Evolutionary conservation across 768 basidiomycete genomes (phyloP), one percentile per base, ranked within the genome.

Genomic region (Pholiota microspora): DNA sequence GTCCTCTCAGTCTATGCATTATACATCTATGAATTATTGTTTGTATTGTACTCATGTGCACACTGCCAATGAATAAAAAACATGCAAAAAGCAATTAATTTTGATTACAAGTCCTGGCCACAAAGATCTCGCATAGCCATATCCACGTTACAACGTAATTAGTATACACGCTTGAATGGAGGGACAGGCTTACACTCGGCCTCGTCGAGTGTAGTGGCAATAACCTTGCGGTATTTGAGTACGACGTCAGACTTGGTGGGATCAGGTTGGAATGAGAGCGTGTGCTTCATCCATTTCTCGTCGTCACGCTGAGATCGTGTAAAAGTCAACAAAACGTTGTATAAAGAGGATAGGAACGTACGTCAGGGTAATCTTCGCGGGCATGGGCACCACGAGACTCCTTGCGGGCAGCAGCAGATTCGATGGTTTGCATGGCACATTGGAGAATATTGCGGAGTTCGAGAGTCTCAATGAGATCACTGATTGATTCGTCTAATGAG

Each of bases 351-450:
- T 35, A 2, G 49, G 34, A 34, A 73, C 80, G 48, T 55, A 92
- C 91, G 23, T 99, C 95, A n/a, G 94, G 86, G 79, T 73, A 98
- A 71, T 99, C 97, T 73, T 98, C 97, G 63, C 97, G 93, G 46
- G 97, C 97, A 67, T 99, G 97, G 34, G 97, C 97, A 69, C 97
- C 97, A 69, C 97, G 92, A 44, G 94, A 96, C 69, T 98, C 97
- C 76, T 94, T 92, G 64, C 96, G 89, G 51, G 94, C 94, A 49
- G 91, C 90, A 16, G 92, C 94, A 45, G 91, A 86, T 9, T 86
- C 88, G 66, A 98, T 94, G 51, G 97, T 98, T 73, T 98, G 96
- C 56, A 94, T 83, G 56, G 97, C 97, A 66, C 89, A 92, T 69
- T 96, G 94, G 65, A 97, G 81, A 60, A 97, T 77, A 75, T 98